Conservation (phyloP, 768 basidiomycete species). For the Tricholoma matsutake region DNA sequence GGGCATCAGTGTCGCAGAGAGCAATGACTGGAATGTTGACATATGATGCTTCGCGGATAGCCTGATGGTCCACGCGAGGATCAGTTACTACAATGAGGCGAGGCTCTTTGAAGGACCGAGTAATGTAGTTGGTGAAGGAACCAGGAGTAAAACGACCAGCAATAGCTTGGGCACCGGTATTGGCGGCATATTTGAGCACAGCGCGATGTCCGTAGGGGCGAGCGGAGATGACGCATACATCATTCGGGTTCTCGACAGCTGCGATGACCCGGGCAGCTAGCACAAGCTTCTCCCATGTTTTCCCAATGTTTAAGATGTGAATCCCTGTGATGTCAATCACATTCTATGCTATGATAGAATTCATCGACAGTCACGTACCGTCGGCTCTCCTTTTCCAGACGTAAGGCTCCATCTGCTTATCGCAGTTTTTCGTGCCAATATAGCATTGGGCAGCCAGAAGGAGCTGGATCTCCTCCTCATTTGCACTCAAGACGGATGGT, state of each 20-base stretch:
- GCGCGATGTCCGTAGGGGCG: conserved; percentile 99
- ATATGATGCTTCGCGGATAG: conserved; percentile 99
- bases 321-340: conserved; percentile 58
- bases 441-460: conserved; percentile 95
- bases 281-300: conserved; percentile 99
- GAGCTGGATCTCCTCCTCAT: conserved; percentile 96
- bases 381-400: conserved; percentile 96
- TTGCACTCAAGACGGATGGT: conserved; percentile 88
- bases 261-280: conserved; percentile 97
- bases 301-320: conserved; percentile 96
- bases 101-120: conserved; percentile 99
- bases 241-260: conserved; percentile 96
- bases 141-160: conserved; percentile 99
- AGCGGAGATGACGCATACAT: conserved; percentile 97
- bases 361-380: conserved; percentile 52
- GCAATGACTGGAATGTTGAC: conserved; percentile 99
- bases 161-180: conserved; percentile 98
- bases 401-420: conserved; percentile 98
- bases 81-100: conserved; percentile 98
- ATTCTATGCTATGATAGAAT: conserved; percentile 1
- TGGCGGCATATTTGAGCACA: conserved; percentile 96
- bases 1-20: conserved; percentile 97
- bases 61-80: conserved; percentile 99
- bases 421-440: conserved; percentile 98
- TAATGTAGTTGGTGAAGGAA: conserved; percentile 99